These are phyloP conservation scores for Penicillium herquei DNA, from an alignment of 495 filamentous ascomycete species.

Conservation along the genomic window DNA sequence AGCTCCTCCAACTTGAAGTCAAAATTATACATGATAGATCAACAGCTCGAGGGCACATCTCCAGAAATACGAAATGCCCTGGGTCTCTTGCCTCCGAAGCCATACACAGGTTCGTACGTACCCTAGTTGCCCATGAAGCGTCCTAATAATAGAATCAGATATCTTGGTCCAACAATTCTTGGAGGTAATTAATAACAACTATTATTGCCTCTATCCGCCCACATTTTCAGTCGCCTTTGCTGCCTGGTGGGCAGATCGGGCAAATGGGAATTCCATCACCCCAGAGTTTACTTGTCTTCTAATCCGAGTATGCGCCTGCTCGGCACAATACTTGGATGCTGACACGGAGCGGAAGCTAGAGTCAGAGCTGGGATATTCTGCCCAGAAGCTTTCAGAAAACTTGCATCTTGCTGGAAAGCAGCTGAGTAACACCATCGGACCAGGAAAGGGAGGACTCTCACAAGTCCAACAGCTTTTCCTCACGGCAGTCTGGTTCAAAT, in stretches of 20 bases:
- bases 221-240: slow-evolving; percentile 48
- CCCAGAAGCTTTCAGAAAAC: slow-evolving; percentile 35
- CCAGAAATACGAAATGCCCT: slow-evolving; percentile 27
- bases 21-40: too few species aligned
- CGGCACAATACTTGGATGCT: slow-evolving; percentile 41
- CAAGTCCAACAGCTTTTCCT: slow-evolving; percentile 54
- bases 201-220: slow-evolving; percentile 48
- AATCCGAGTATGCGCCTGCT: slow-evolving; percentile 52
- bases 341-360: slow-evolving; percentile 43
- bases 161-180: slow-evolving; percentile 50
- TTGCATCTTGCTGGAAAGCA: slow-evolving; percentile 45
- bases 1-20: too few species aligned
- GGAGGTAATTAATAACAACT: slow-evolving; percentile 47
- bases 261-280: slow-evolving; percentile 26
- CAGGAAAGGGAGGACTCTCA: slow-evolving; percentile 45
- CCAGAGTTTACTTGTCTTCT: slow-evolving; percentile 51
- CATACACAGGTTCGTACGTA: slow-evolving; percentile 26
- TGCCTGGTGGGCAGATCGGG: slow-evolving; percentile 45
- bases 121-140: not conserved
- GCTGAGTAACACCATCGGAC: slow-evolving; percentile 42
- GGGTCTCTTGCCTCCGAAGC: slow-evolving; percentile 26
- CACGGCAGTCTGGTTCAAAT: slow-evolving; percentile 52
- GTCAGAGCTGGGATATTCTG: slow-evolving; percentile 40
- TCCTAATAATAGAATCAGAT: slow-evolving; percentile 31
- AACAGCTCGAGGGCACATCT: not conserved